phyloP scores from a whole-genome alignment of 495 filamentous ascomycete genomes.

The Xylaria scruposa region DNA sequence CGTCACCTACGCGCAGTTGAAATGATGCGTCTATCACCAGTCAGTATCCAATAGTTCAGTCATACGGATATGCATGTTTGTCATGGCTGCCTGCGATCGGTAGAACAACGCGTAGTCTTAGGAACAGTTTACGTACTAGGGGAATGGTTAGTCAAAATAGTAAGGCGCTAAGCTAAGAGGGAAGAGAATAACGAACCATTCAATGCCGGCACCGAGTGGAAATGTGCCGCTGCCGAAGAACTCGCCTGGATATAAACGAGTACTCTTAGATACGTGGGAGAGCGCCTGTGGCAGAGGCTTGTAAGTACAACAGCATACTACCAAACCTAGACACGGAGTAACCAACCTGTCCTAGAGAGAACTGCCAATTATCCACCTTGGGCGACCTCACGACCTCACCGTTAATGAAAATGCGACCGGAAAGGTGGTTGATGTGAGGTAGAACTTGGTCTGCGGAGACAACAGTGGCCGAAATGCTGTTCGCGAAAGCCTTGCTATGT shows the following conservation, averaged over 20 bases:
- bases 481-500: constrained; percentile 30
- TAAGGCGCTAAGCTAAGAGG: not conserved
- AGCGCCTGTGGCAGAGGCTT: constrained; percentile 13
- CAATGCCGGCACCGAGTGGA: constrained; percentile 26
- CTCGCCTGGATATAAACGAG: constrained; percentile 28
- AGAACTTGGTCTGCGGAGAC: constrained; percentile 25
- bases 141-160: not conserved
- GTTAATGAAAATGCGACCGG: constrained; percentile 26
- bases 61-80: not conserved
- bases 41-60: not conserved
- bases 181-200: constrained; percentile 20
- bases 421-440: constrained; percentile 19
- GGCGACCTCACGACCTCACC: constrained; percentile 20
- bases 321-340: not conserved
- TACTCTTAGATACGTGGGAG: constrained; percentile 25
- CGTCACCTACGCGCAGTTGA: constrained; percentile 22
- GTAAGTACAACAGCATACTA: not conserved
- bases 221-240: constrained; percentile 31
- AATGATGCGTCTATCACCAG: constrained; percentile 20
- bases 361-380: constrained; percentile 20
- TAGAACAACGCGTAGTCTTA: not conserved
- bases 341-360: constrained; percentile 25
- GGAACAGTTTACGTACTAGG: constrained; percentile 6
- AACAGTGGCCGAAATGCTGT: constrained; percentile 25
- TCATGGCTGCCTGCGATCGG: not conserved